Evolutionary conservation across 768 basidiomycete genomes (phyloP).

Genomic region (Phaeotremella fagi): DNA sequence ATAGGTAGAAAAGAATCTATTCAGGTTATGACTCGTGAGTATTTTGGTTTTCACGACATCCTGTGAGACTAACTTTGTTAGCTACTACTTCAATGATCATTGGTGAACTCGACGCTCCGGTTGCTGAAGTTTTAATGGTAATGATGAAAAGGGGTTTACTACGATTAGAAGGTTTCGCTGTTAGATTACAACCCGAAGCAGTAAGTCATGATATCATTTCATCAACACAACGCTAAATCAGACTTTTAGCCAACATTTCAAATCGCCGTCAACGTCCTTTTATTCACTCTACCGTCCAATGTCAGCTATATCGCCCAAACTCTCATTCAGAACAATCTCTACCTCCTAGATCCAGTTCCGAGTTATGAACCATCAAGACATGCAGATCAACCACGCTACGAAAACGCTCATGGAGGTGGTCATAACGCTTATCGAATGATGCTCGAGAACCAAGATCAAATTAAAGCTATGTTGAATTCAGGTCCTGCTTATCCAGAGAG

Average conservation of each 20-base stretch:
- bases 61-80: slow-evolving; percentile 11
- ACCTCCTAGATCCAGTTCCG: slow-evolving; percentile 74
- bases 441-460: slow-evolving; percentile 4
- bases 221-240: slow-evolving; percentile 31
- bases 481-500: slow-evolving; percentile 11
- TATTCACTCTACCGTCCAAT: slow-evolving; percentile 92
- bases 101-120: slow-evolving; percentile 39
- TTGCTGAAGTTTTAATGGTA: slow-evolving; percentile 24
- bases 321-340: slow-evolving; percentile 62
- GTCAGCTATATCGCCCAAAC: slow-evolving; percentile 74
- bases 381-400: slow-evolving; percentile 63
- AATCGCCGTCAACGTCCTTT: slow-evolving; percentile 73
- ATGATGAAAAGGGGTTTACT: slow-evolving; percentile 41
- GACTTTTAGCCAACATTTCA: slow-evolving; percentile 42
- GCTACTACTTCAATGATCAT: slow-evolving; percentile 24
- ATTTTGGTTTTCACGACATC: not conserved
- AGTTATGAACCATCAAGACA: slow-evolving; percentile 60
- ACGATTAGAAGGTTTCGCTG: slow-evolving; percentile 46
- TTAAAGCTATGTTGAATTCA: not conserved
- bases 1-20: slow-evolving; percentile 14
- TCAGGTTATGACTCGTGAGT: slow-evolving; percentile 37
- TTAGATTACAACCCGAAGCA: slow-evolving; percentile 33
- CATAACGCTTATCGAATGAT: slow-evolving; percentile 15
- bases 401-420: slow-evolving; percentile 68
- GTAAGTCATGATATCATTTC: slow-evolving; percentile 19